Evolutionary conservation across 495 filamentous ascomycete species (phyloP).

Genomic region (Monascus purpureus): DNA sequence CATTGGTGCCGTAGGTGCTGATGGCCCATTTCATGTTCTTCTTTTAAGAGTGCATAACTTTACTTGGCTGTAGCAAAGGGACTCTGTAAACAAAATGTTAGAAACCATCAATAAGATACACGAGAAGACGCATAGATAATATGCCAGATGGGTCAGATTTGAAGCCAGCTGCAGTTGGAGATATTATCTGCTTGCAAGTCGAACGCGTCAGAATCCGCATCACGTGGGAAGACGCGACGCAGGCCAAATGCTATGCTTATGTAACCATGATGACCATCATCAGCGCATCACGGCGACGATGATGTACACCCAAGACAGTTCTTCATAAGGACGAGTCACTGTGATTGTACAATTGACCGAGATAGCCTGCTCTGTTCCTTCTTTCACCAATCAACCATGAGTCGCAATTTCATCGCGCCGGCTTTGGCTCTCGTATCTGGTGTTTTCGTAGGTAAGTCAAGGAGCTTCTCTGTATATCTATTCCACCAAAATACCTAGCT

Average conservation of each 20-base stretch:
- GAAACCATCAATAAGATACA: neutral
- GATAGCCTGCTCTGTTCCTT: too few relatives aligned
- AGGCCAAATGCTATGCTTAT: too few relatives aligned
- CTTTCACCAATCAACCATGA: slow-evolving; percentile 15
- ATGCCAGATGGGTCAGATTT: too few relatives aligned
- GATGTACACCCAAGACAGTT: too few relatives aligned
- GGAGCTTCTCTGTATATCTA: too few relatives aligned
- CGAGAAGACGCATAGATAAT: slow-evolving; percentile 22
- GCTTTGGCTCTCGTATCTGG: slow-evolving; percentile 27
- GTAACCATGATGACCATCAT: too few relatives aligned
- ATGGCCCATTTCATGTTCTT: slow-evolving; percentile 21
- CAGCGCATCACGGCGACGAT: too few relatives aligned
- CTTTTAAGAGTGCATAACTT: neutral
- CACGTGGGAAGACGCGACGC: slow-evolving; percentile 19
- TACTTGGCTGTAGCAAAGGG: neutral
- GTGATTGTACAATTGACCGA: too few relatives aligned
- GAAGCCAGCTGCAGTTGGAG: too few relatives aligned
- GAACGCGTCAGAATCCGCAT: too few relatives aligned
- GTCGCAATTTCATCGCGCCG: slow-evolving; percentile 27
- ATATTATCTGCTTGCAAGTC: too few relatives aligned
- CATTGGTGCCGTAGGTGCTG: slow-evolving; percentile 33
- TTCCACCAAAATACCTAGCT: slow-evolving; percentile 1
- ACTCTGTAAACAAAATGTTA: neutral
- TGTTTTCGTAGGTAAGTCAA: slow-evolving; percentile 23
- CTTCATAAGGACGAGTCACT: too few relatives aligned